phyloP scores from a whole-genome alignment of 2,329 filamentous ascomycete species.

The Podosphaera aphanis region DNA sequence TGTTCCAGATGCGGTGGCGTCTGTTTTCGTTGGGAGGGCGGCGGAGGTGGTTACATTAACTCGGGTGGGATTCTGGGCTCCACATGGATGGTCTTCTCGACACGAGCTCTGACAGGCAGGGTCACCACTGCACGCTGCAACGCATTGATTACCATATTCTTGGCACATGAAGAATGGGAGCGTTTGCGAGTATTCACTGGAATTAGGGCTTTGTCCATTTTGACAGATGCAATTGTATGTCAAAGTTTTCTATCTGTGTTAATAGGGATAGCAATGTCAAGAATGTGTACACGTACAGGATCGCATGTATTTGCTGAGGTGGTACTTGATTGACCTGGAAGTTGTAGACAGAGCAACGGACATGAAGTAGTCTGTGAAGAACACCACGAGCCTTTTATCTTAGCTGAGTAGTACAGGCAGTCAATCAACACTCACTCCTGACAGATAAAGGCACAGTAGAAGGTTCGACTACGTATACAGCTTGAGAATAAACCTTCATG shows the following conservation, averaged over 20 bases:
- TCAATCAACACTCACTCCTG: conserved; percentile 13
- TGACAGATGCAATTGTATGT: conserved; percentile 52
- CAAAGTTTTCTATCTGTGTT: conserved; percentile 25
- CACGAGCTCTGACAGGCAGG: conserved; percentile 36
- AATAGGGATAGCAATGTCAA: neutral
- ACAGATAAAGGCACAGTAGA: conserved; percentile 27
- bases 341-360: conserved; percentile 49
- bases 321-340: conserved; percentile 18
- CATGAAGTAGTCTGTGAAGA: conserved; percentile 35
- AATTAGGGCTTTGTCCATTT: conserved; percentile 41
- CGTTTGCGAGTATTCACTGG: conserved; percentile 55
- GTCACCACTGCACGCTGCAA: conserved; percentile 30
- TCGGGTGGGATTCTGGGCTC: conserved; percentile 37
- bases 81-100: conserved; percentile 45
- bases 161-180: conserved; percentile 57
- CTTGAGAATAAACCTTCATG: conserved; percentile 22
- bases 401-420: neutral
- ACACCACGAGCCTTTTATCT: conserved; percentile 38
- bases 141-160: conserved; percentile 47
- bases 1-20: conserved; percentile 17
- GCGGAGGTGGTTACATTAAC: conserved; percentile 29
- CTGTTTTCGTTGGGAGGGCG: conserved; percentile 18
- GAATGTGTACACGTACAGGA: conserved; percentile 22
- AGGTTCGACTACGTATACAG: conserved; percentile 39
- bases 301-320: conserved; percentile 43